Percentiles rank a stretch among this genome's conserved stretches.
phyloP scores from a whole-genome alignment of 1,139 yeast species.

The Candida frijolesensis region DNA sequence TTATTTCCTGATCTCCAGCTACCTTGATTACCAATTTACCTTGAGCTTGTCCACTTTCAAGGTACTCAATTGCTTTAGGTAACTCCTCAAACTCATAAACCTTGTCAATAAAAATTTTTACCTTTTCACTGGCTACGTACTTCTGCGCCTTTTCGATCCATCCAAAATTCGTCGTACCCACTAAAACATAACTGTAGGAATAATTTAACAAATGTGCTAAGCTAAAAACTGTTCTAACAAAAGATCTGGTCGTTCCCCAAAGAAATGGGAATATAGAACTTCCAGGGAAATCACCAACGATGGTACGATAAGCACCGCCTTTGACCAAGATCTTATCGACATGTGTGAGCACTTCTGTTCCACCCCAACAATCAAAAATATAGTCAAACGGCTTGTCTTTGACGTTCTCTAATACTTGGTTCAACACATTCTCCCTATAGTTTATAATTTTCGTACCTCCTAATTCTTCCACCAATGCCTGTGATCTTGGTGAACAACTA shows the following conservation, averaged over 20 bases:
- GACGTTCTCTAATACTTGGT: constrained; percentile 25
- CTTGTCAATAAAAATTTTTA: constrained; percentile 55
- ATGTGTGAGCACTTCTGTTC: constrained; percentile 21
- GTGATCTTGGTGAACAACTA: constrained; percentile 34
- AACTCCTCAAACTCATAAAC: constrained; percentile 51
- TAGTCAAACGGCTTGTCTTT: constrained; percentile 27
- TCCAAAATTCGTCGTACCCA: not conserved
- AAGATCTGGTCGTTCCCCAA: not conserved
- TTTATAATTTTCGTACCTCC: constrained; percentile 59
- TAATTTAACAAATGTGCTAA: not conserved
- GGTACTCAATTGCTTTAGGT: constrained; percentile 49
- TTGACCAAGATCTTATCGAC: constrained; percentile 31
- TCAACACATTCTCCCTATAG: constrained; percentile 32
- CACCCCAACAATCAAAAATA: constrained; percentile 33
- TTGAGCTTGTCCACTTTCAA: constrained; percentile 49
- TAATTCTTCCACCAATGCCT: constrained; percentile 38
- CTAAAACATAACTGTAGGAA: constrained; percentile 1
- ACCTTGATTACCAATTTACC: constrained; percentile 62
- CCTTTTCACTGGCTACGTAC: constrained; percentile 41
- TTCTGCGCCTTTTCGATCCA: constrained; percentile 4
- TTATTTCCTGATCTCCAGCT: not conserved
- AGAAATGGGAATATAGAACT: not conserved
- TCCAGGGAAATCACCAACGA: constrained; percentile 39
- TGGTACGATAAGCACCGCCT: constrained; percentile 48
- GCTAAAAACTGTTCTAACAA: not conserved